Conservation (phyloP, 2,329 filamentous ascomycete species). For the Xenoacremonium recifei region DNA sequence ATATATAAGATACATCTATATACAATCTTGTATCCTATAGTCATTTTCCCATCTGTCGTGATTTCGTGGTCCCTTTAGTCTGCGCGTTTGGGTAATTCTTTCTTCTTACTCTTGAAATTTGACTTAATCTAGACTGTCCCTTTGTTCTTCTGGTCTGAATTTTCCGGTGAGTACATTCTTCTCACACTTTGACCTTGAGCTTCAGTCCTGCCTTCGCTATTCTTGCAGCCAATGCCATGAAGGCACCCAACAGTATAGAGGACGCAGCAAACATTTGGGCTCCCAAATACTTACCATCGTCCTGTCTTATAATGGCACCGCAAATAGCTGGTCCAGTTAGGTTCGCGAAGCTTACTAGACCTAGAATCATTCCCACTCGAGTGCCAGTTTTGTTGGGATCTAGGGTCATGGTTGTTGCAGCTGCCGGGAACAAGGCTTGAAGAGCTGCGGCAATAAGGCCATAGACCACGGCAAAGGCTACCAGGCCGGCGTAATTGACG, state of each 20-base stretch:
- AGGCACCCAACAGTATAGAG: slow-evolving; percentile 18
- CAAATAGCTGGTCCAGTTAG: slow-evolving; percentile 29
- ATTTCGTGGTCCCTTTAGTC: too few relatives aligned
- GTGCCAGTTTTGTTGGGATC: slow-evolving; percentile 31
- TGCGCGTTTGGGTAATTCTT: too few relatives aligned
- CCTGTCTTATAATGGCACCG: slow-evolving; percentile 19
- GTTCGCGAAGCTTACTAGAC: slow-evolving; percentile 27
- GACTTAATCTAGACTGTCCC: too few relatives aligned
- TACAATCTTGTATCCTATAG: too few relatives aligned
- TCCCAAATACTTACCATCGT: slow-evolving; percentile 15
- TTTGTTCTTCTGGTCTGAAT: too few relatives aligned
- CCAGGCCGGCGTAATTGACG: slow-evolving; percentile 20
- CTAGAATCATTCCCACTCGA: slow-evolving; percentile 35
- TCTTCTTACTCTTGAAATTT: too few relatives aligned
- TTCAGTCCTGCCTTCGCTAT: slow-evolving; percentile 15
- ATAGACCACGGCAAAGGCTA: slow-evolving; percentile 37
- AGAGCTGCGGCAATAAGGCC: slow-evolving; percentile 50
- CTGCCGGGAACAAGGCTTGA: slow-evolving; percentile 51
- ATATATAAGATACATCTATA: too few relatives aligned
- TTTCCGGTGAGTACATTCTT: too few relatives aligned
- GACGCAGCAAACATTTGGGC: slow-evolving; percentile 24
- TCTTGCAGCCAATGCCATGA: slow-evolving; percentile 17
- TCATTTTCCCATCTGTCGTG: too few relatives aligned
- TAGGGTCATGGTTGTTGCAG: slow-evolving; percentile 40
- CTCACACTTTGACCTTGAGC: slow-evolving; percentile 9